Evolutionary conservation across 2,329 filamentous ascomycete genomes (phyloP), one percentile per base, ranked within the genome.

Genomic region (Clonostachys chloroleuca): DNA sequence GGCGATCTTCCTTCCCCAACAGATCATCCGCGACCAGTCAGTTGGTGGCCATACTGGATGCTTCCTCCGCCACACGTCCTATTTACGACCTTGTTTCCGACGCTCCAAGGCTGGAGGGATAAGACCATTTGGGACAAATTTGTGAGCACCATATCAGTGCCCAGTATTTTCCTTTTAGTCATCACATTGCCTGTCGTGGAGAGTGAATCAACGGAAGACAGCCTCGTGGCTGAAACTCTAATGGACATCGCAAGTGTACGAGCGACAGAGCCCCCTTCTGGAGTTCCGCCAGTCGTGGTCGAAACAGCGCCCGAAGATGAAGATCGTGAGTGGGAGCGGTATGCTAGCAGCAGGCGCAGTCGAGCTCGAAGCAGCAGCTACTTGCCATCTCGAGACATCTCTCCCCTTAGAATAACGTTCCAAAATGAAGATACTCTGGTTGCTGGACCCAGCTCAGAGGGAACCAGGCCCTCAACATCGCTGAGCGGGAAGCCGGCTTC

Each of bases 101-200:
- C 92, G 0, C 68, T 99, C 33, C 85, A 84, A 53, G 84, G 79
- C 24, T 99, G 92, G 90, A 73, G 67, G 40, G 81, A 87, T 30
- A 97, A 96, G 66, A 83, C 74, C n/a, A 65, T 86, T n/a, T 90
- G 85, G 83, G 92, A 92, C 57, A 91, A 88, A 59, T 69, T 91
- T 41, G 70, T 96, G 43, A 92, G 90, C 40, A 58, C 94, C 12
- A 77, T 95, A 36, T 92, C 92, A 8, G 85, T 90, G n/a, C 89
- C 92, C 2, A 95, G 87, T 56, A 90, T 99, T 36, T 89, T 99
- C 52, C 69, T 97, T 3, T 75, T 99, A 5, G 92, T 92, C 1
- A 83, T 94, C 42, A 99, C 94, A 1, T 67, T 99, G 5, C 94
- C 95, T 1, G 91, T 99, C 1, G 89, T 96, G 6, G 92, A 97